Evolutionary conservation across 495 filamentous ascomycete genomes (phyloP).

Genomic region (Arthonia radiata): DNA sequence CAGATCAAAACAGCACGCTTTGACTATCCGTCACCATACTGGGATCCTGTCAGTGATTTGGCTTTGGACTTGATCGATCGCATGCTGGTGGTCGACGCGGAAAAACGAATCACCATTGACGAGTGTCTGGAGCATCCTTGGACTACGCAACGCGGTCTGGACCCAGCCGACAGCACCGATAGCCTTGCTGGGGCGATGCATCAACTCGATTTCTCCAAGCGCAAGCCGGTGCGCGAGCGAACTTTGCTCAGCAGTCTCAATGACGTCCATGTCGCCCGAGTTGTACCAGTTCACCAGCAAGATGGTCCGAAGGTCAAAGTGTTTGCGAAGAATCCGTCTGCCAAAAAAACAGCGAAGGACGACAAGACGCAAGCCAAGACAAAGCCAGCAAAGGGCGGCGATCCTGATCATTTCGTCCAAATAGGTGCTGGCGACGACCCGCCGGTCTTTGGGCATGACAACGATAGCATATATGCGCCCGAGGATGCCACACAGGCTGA

Average conservation of each 20-base stretch:
- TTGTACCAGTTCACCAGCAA: slow-evolving; percentile 25
- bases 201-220: slow-evolving; percentile 58
- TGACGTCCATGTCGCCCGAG: slow-evolving; percentile 41
- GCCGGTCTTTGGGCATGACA: slow-evolving; percentile 40
- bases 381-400: slow-evolving; percentile 37
- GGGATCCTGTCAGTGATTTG: slow-evolving; percentile 77
- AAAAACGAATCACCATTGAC: slow-evolving; percentile 65
- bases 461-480: slow-evolving; percentile 18
- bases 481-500: not conserved
- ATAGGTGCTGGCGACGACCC: slow-evolving; percentile 69
- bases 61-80: slow-evolving; percentile 83
- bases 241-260: slow-evolving; percentile 70
- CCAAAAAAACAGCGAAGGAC: slow-evolving; percentile 21
- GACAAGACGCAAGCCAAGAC: too few species aligned
- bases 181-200: slow-evolving; percentile 63
- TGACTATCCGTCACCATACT: slow-evolving; percentile 92
- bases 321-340: slow-evolving; percentile 43
- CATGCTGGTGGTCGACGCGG: slow-evolving; percentile 75
- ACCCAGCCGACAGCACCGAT: slow-evolving; percentile 65
- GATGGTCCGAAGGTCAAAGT: slow-evolving; percentile 47
- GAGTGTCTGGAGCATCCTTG: slow-evolving; percentile 83
- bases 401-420: slow-evolving; percentile 49
- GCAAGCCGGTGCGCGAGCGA: slow-evolving; percentile 55
- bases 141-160: slow-evolving; percentile 28
- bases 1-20: slow-evolving; percentile 75